Conservation (phyloP, 331 rosid species). For the Saraca asoca region DNA sequence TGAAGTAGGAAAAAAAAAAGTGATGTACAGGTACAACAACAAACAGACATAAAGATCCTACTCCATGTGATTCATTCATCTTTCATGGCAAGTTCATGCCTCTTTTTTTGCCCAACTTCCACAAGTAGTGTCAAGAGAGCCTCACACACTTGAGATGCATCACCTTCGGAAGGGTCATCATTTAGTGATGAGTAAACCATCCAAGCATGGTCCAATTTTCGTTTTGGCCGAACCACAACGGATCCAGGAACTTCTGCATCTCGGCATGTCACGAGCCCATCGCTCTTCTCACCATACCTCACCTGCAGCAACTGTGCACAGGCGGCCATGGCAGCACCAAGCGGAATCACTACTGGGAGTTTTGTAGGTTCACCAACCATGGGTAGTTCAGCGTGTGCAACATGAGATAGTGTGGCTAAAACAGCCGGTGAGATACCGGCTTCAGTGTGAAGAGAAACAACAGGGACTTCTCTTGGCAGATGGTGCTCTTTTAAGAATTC, state of each 20-base stretch:
- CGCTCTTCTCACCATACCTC: slow-evolving; percentile 90
- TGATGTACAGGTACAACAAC: too few relatives aligned
- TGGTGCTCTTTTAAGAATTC: slow-evolving; percentile 74
- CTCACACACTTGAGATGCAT: slow-evolving; percentile 95
- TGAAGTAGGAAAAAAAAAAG: too few relatives aligned
- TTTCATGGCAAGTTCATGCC: slow-evolving; percentile 60
- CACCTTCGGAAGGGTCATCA: slow-evolving; percentile 67
- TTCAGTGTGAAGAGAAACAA: slow-evolving; percentile 85
- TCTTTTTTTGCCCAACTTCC: slow-evolving; percentile 75
- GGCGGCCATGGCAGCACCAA: slow-evolving; percentile 98
- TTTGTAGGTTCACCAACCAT: slow-evolving; percentile 55
- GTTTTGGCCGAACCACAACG: slow-evolving; percentile 73
- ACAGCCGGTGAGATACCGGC: slow-evolving; percentile 80
- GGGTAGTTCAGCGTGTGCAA: slow-evolving; percentile 92
- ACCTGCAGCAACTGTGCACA: slow-evolving; percentile 87
- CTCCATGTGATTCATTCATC: slow-evolving; percentile 51
- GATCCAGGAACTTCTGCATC: slow-evolving; percentile 98
- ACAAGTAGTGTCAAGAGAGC: slow-evolving; percentile 83
- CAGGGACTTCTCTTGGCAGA: slow-evolving; percentile 74
- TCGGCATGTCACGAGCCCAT: slow-evolving; percentile 88
- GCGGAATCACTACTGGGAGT: slow-evolving; percentile 85
- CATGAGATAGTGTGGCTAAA: slow-evolving; percentile 77
- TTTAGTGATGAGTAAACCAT: slow-evolving; percentile 85
- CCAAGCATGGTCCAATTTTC: slow-evolving; percentile 94
- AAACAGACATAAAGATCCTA: too few relatives aligned